Percentiles rank a stretch among this genome's conserved stretches.
Conservation (phyloP, 495 filamentous ascomycete species). For the Hypoxylon cercidicola region DNA sequence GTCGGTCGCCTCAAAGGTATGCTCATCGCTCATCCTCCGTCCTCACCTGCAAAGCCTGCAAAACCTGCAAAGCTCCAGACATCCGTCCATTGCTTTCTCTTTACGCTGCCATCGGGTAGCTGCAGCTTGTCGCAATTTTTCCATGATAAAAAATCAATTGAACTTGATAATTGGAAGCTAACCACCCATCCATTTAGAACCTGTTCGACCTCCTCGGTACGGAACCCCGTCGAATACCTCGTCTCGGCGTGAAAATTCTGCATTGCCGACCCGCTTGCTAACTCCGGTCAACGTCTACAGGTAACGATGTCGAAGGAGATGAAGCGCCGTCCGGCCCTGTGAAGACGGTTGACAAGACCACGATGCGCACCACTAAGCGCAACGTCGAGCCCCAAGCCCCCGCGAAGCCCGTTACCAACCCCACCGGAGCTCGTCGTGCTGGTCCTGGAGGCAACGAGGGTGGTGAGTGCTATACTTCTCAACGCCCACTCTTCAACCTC, state of each 20-base stretch:
- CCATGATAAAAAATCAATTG: slow-evolving; percentile 10
- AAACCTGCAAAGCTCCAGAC: not conserved
- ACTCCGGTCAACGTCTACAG: slow-evolving; percentile 55
- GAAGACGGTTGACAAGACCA: slow-evolving; percentile 86
- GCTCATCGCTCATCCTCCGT: slow-evolving; percentile 32
- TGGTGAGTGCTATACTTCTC: slow-evolving; percentile 63
- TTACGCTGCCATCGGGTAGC: not conserved
- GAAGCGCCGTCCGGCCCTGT: slow-evolving; percentile 80
- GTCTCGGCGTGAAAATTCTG: slow-evolving; percentile 45
- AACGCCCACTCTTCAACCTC: not conserved
- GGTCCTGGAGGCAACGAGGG: slow-evolving; percentile 78
- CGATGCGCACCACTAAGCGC: slow-evolving; percentile 83
- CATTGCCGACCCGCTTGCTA: slow-evolving; percentile 38
- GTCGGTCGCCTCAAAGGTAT: slow-evolving; percentile 72
- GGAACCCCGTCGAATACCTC: slow-evolving; percentile 45
- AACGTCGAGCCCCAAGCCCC: slow-evolving; percentile 82
- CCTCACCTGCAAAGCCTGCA: no score
- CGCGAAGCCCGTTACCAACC: slow-evolving; percentile 54
- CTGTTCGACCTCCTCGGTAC: slow-evolving; percentile 90
- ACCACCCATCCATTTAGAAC: slow-evolving; percentile 66
- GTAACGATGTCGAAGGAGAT: slow-evolving; percentile 88
- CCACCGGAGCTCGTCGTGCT: slow-evolving; percentile 63
- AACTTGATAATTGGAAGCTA: slow-evolving; percentile 38
- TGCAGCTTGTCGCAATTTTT: slow-evolving; percentile 2
- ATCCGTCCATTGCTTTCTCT: no score